Conservation (phyloP, 2,329 filamentous ascomycete species). For the Beauveria sp. region DNA sequence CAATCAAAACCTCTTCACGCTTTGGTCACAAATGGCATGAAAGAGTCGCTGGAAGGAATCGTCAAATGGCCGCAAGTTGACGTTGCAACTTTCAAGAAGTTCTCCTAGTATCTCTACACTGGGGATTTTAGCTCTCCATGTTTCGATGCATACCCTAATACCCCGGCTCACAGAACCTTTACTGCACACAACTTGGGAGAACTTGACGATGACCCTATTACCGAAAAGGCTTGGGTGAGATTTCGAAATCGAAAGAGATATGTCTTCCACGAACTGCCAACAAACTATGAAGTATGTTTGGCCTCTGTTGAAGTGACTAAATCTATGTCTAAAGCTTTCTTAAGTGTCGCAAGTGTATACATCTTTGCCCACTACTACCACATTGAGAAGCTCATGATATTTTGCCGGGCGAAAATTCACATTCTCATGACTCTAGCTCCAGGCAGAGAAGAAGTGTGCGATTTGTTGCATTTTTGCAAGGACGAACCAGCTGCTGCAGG, state of each 20-base stretch:
- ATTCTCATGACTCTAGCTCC: accelerated
- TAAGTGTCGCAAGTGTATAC: background rate
- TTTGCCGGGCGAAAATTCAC: background rate
- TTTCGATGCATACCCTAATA: too few species aligned
- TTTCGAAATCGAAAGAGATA: too few species aligned
- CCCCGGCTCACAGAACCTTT: background rate
- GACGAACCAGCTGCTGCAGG: background rate
- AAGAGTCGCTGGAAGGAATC: background rate
- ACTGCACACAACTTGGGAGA: background rate
- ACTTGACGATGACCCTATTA: too few species aligned
- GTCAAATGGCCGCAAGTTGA: background rate
- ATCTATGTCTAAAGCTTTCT: background rate
- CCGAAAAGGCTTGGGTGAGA: too few species aligned
- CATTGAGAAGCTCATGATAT: background rate
- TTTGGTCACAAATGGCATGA: background rate
- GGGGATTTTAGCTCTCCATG: background rate
- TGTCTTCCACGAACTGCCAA: background rate
- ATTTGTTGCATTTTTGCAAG: background rate
- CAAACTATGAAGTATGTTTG: background rate
- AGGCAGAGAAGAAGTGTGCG: background rate
- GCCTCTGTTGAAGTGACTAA: too few species aligned
- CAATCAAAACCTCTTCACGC: background rate
- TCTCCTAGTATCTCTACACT: background rate
- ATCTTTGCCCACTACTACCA: background rate
- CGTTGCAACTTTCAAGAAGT: background rate